These are phyloP conservation scores for Chara braunii DNA, from an alignment of 139 green algal genomes.

Conservation along the genomic window DNA sequence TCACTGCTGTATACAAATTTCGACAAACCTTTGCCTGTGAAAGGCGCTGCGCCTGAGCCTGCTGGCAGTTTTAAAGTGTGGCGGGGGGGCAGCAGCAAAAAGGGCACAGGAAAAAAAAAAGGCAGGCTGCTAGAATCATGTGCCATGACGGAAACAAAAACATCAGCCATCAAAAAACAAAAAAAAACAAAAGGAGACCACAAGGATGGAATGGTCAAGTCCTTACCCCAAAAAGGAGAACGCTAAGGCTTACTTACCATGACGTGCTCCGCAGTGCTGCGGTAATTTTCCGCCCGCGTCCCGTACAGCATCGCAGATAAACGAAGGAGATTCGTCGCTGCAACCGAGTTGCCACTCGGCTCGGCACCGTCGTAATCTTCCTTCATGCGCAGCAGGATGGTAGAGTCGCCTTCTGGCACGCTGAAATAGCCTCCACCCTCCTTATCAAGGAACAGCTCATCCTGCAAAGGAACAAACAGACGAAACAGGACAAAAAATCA, in stretches of 20 bases:
- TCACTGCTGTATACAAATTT: no score
- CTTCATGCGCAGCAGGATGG: constrained; percentile 60
- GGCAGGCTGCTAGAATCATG: no score
- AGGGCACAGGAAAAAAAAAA: no score
- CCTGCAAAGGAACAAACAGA: constrained; percentile 33
- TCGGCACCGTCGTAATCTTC: constrained; percentile 85
- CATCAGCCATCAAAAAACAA: no score
- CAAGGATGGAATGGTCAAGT: no score
- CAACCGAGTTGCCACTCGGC: constrained; percentile 64
- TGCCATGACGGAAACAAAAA: no score
- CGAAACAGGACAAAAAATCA: constrained; percentile 8
- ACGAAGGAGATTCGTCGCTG: constrained; percentile 54
- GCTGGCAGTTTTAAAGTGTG: no score
- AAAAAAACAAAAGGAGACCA: no score
- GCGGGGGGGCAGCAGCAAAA: no score
- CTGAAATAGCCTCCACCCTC: constrained; percentile 61
- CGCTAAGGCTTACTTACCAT: constrained; percentile 27
- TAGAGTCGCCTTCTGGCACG: constrained; percentile 49
- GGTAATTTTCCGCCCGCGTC: not conserved
- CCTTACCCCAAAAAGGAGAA: no score
- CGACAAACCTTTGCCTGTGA: no score
- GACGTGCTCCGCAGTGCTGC: not conserved
- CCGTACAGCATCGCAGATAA: constrained; percentile 1
- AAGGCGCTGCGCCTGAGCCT: no score
- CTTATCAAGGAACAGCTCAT: constrained; percentile 74